Base-by-base conservation (phyloP, 2,329 filamentous ascomycete species). In the Phaeosphaeriaceae sp. region DNA sequence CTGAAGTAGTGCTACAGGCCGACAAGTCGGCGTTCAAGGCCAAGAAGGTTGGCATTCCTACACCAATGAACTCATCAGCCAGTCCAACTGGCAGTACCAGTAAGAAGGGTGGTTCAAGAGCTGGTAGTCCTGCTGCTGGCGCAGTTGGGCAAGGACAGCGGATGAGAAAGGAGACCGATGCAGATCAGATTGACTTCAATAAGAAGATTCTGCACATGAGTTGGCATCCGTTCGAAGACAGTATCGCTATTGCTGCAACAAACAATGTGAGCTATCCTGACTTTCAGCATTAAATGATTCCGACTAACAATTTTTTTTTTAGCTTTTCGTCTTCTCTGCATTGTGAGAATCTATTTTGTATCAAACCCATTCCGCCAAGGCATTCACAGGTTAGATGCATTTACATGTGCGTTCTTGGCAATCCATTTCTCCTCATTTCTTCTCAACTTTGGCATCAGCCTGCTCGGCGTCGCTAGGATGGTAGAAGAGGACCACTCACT, bases 161-260 rank as follows among this genome's bases (percentile, higher is more conserved):
- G 65, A 97, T 99, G 94, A 88, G 92, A 70, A 97, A 97, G 79
- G 94, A 99, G 80, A 99, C 94, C 44, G 94, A 99, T 76, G 94
- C 94, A 50, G 93, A 99, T 75, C 93, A 97, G 79, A 97, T 97
- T 76, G 94, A 99, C 77, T 99, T 97, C 78, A 97, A 97, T 83
- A 99, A 97, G 85, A 99, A 99, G 85, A 99, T 99, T 67, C 75
- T 99, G 72, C 94, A 99, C 76, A 99, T 99, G 94, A 97, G 93
- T 79, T 99, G 94, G 94, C 94, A 99, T 86, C 94, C 94, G 40
- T 97, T 95, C 68, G 94, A 99, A 78, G 93, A 99, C 79, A 97
- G 93, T 79, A 99, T 99, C 78, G 94, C 94, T 49, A 99, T 99
- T 80, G 94, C 94, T 64, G 94, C 94, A 53, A 99, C 94, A 59